These are phyloP conservation scores for Apiotrichum porosum DNA, from an alignment of 1,284 basidiomycete genomes.

Conservation along the genomic window DNA sequence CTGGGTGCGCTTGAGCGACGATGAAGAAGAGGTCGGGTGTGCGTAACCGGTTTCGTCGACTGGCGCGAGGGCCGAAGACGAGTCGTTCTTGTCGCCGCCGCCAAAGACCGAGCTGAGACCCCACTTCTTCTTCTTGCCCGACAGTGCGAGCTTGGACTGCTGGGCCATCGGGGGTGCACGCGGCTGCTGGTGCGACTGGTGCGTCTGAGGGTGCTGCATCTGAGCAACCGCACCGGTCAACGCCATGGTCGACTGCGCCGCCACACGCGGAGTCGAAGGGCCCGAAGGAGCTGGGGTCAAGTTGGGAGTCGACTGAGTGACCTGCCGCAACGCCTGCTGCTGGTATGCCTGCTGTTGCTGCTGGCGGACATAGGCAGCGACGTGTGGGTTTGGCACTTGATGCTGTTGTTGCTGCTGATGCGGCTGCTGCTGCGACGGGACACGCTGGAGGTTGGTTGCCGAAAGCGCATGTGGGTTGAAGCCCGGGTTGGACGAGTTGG, in stretches of 20 bases:
- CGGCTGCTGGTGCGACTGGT: neutral
- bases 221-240: neutral
- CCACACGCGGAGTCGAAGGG: neutral
- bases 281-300: neutral
- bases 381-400: slow-evolving; percentile 12
- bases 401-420: slow-evolving; percentile 3
- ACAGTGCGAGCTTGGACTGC: slow-evolving; percentile 9
- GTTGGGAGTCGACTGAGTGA: slow-evolving; percentile 10
- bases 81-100: slow-evolving; percentile 59
- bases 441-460: slow-evolving; percentile 14
- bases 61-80: slow-evolving; percentile 53
- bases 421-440: slow-evolving; percentile 1
- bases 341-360: slow-evolving; percentile 26
- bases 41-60: slow-evolving; percentile 56
- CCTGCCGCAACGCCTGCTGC: slow-evolving; percentile 2
- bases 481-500: slow-evolving; percentile 16
- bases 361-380: slow-evolving; percentile 27
- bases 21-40: slow-evolving; percentile 18
- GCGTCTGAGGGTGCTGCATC: neutral
- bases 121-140: slow-evolving; percentile 50
- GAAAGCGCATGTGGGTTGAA: slow-evolving; percentile 15
- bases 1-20: slow-evolving; percentile 72
- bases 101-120: slow-evolving; percentile 62
- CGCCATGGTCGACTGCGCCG: slow-evolving; percentile 2
- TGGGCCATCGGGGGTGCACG: neutral